Conservation (phyloP, 2,329 filamentous ascomycete species). For the Colletotrichum gloeosporioides region DNA sequence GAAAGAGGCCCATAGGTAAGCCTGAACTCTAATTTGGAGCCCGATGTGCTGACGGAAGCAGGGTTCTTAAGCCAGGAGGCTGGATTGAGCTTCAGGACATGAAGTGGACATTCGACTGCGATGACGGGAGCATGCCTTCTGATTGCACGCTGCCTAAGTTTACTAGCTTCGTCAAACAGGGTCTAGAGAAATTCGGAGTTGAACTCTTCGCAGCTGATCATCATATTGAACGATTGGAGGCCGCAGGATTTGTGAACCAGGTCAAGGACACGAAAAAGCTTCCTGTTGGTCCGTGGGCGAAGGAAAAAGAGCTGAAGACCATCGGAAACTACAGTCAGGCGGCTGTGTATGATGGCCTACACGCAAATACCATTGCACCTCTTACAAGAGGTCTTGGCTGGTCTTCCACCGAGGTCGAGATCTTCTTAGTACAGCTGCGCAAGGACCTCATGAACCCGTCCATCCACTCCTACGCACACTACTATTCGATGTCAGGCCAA, state of each 20-base stretch:
- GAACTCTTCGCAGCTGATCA: constrained; percentile 54
- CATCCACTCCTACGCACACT: constrained; percentile 36
- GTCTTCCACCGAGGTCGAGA: not conserved
- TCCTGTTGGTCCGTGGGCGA: constrained; percentile 57
- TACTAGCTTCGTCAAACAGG: constrained; percentile 50
- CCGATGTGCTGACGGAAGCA: not conserved
- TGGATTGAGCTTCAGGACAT: constrained; percentile 50
- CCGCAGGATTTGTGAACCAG: constrained; percentile 55
- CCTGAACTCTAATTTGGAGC: rapidly evolving
- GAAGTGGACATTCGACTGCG: constrained; percentile 40
- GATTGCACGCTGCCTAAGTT: constrained; percentile 30
- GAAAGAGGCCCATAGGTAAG: not conserved
- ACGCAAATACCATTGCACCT: not conserved
- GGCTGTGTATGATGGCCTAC: not conserved
- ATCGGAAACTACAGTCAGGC: not conserved
- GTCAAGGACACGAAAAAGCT: constrained; percentile 44
- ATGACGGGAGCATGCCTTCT: constrained; percentile 41
- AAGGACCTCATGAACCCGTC: not conserved
- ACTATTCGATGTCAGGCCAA: not conserved
- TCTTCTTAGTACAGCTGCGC: not conserved
- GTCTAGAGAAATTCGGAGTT: constrained; percentile 55
- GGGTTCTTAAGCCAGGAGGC: constrained; percentile 45
- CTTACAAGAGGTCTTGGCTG: not conserved
- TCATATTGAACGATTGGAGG: constrained; percentile 48
- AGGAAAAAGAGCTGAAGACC: constrained; percentile 52